Conservation (phyloP, 179 eudicot genomes). For the Camellia oleifera region DNA sequence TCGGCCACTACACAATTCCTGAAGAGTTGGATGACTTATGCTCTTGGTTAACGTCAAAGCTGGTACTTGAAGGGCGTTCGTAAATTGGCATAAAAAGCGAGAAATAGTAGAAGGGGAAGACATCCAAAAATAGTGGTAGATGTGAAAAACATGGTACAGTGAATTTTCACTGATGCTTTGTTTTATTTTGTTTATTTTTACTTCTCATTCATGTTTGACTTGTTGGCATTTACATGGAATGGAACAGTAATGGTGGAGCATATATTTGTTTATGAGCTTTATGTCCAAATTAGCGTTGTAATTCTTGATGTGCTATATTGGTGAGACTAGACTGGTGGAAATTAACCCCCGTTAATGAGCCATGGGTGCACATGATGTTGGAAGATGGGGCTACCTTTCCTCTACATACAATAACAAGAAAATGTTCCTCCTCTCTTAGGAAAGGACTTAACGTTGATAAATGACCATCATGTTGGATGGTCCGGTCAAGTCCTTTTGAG, state of each 20-base stretch:
- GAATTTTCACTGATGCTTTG: neutral
- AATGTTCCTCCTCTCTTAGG: too few species aligned
- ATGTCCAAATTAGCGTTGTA: neutral
- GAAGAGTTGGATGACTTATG: constrained; percentile 77
- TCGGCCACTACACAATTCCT: constrained; percentile 89
- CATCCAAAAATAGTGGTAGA: neutral
- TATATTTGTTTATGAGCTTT: neutral
- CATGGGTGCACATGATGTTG: too few species aligned
- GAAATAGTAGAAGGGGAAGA: neutral
- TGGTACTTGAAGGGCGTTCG: constrained; percentile 52
- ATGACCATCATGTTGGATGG: too few species aligned
- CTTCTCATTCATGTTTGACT: neutral
- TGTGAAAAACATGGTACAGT: neutral
- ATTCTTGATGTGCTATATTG: too few species aligned
- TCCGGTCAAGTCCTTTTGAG: too few species aligned
- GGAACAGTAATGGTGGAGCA: neutral
- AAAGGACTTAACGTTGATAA: too few species aligned
- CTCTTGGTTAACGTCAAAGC: constrained; percentile 72
- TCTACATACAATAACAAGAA: too few species aligned
- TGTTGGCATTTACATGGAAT: neutral
- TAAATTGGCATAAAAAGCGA: constrained; percentile 10
- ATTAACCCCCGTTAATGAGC: too few species aligned
- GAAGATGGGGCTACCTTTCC: too few species aligned
- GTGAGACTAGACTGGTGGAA: too few species aligned
- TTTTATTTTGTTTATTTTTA: neutral